Base-by-base conservation (phyloP, 352 stramenopile species). In the Pythium sp. region DNA sequence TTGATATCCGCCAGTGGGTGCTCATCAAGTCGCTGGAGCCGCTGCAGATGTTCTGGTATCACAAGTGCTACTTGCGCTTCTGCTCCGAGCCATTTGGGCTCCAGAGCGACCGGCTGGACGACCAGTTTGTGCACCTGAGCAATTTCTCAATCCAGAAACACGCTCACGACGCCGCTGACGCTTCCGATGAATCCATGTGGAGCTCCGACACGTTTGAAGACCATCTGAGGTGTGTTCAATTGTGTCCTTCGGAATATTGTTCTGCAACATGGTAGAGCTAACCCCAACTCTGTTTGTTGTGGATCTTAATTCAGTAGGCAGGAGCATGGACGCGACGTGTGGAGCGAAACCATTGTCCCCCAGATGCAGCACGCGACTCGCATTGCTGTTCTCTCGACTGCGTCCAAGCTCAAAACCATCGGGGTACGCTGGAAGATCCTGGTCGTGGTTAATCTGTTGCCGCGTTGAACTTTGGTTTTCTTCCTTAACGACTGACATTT, bases 1-100 rank as follows among this genome's bases (percentile, higher is more conserved):
- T 97, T 72, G 90, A 97, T 68, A 81, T 96, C 55, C 81, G 88
- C 5, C 90, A 95, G 72, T 97, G 90, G 89, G 82, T 94, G 24
- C 69, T 97, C 11, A 71, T 97, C 68, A 89, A 82, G 8, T 80
- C 74, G 9, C 71, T 90, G 12, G 64, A 80, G 32, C 87, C 89
- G 7, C 64, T 90, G 22, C 67, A 68, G 0, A 76, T 75, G 26
- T 94, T 84, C 32, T 94, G 86, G 86, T 89, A 91, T 49, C 57
- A 72, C 24, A 57, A 76, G 58, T 89, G 85, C 67, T 97, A 97
- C 64, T 56, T 94, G 36, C 86, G 89, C 0, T 95, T 95, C 69
- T 91, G 85, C 51, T 76, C 80, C 18, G 71, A 73, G 49, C 62
- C 67, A 9, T 97, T 93, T 65, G 74, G 75, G 6, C 62, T 94